Evolutionary conservation across 305 asterid species (phyloP).

Genomic region (Withania somnifera): DNA sequence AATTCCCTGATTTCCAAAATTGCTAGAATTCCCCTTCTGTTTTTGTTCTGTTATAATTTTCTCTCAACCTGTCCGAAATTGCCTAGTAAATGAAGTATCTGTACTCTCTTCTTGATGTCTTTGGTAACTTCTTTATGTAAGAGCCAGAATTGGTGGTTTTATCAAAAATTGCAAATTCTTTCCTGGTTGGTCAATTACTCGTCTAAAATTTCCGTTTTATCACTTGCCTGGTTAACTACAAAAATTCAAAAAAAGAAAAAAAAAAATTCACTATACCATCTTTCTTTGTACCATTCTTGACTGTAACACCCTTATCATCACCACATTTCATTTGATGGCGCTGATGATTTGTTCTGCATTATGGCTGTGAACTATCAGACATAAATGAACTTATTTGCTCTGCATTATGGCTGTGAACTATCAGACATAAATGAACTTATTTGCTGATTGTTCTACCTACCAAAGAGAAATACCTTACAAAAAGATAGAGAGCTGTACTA

Average conservation of each 20-base stretch:
- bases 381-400: background rate
- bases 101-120: background rate
- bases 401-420: background rate
- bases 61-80: background rate
- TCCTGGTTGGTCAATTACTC: background rate
- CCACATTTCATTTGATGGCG: background rate
- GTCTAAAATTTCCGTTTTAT: background rate
- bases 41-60: background rate
- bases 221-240: background rate
- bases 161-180: background rate
- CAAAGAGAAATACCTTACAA: background rate
- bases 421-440: background rate
- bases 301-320: background rate
- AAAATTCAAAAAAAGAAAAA: background rate
- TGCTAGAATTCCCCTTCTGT: background rate
- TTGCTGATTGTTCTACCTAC: background rate
- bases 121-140: background rate
- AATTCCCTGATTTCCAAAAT: background rate
- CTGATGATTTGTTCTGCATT: background rate
- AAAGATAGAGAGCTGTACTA: background rate
- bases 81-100: background rate
- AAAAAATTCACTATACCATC: too few species aligned
- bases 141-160: background rate
- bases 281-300: background rate
- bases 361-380: background rate